Conservation (phyloP, 371 early-diverging fungal species). For the Dipsacomyces acuminosporus region DNA sequence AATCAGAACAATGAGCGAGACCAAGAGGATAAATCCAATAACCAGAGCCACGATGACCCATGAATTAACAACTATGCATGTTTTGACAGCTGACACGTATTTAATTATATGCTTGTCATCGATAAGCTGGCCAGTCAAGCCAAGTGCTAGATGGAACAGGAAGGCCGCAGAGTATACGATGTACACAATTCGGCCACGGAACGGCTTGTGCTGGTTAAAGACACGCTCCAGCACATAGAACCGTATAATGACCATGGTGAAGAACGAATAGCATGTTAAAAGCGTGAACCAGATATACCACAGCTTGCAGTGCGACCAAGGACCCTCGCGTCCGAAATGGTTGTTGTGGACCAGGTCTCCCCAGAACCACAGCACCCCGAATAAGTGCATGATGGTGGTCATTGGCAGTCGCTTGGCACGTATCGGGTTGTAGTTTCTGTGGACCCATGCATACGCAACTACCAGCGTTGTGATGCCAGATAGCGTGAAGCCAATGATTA, state of each 20-base stretch:
- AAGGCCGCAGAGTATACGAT: constrained; percentile 8
- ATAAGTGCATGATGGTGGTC: constrained; percentile 25
- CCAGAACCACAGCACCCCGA: constrained; percentile 38
- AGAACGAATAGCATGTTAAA: constrained; percentile 25
- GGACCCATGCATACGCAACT: too few relatives aligned
- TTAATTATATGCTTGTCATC: constrained; percentile 4
- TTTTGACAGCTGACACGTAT: constrained; percentile 1
- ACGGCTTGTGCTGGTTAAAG: constrained; percentile 36
- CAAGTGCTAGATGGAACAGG: constrained; percentile 4
- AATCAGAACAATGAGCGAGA: constrained; percentile 23
- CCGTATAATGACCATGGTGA: constrained; percentile 26
- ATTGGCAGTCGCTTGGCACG: constrained; percentile 3
- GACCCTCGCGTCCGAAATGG: constrained; percentile 18
- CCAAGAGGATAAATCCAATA: constrained; percentile 25
- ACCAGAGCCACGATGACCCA: constrained; percentile 3
- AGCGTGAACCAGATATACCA: constrained; percentile 43
- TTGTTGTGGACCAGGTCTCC: constrained; percentile 29
- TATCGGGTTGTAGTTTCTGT: too few relatives aligned
- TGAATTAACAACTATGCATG: constrained; percentile 27
- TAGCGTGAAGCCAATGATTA: too few relatives aligned
- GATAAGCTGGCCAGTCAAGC: constrained; percentile 20
- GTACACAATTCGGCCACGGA: constrained; percentile 16
- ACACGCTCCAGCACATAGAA: constrained; percentile 39
- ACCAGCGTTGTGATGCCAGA: too few relatives aligned
- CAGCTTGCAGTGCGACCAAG: constrained; percentile 26